Base-by-base conservation (phyloP, 176 grass and related monocot species). In the Musa beccarii region DNA sequence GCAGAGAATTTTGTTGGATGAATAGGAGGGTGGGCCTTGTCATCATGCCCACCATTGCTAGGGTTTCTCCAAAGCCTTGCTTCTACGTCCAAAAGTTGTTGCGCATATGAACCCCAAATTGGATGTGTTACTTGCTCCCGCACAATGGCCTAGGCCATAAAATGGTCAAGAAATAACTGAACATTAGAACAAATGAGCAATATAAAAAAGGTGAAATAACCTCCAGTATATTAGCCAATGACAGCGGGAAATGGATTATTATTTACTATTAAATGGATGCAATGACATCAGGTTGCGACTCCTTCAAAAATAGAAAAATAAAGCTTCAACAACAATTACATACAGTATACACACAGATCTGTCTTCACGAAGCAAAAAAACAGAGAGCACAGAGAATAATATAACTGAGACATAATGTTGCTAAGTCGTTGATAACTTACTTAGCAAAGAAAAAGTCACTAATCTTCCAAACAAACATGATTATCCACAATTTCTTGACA, bases 21-120 rank as follows among this genome's bases (percentile, higher is more conserved):
- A 75, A 98, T 93, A 61, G 94, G 94, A 79, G 94, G 94, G 70
- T 98, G 94, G 51, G 94, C 90, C 72, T 93, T 98, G 80, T 98
- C 90, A 90, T 98, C 84, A 82, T 98, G 94, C 61, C 86, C 90
- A 80, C 94, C 94, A 73, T 89, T 98, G 61, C 94, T 85, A 61
- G 94, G 94, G 63, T 89, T 93, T 89, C 86, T 98, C 94, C 94
- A 98, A 9, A 98, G 90, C 75, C 90, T 89, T 77, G 88, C 77
- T 77, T 98, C 94, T 67, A 82, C 80, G 79, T 87, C 83, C 53
- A 98, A 78, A 85, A 98, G 94, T 55, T 68, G 50, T 56, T 91
- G 86, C 72, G 88, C 94, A 92, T 89, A 93, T 26, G 75, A 43
- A 88, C 94, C 94, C 94, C 94, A 98, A 57, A 10, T 49, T 75